Conservation (phyloP, 2,329 filamentous ascomycete genomes). For the Colletotrichum cereale region DNA sequence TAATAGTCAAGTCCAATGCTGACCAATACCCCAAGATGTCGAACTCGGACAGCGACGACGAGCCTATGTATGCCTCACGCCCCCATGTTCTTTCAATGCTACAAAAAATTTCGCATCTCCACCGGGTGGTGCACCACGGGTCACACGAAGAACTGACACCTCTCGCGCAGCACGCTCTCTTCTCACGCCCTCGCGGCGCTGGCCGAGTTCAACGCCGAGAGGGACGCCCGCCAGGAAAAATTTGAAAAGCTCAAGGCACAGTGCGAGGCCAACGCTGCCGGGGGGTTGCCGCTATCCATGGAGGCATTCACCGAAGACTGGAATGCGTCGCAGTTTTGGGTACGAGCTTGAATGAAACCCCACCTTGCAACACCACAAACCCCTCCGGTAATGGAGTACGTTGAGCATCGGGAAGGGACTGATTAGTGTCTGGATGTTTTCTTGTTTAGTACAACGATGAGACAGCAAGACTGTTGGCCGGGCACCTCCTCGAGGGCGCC, state of each 20-base stretch:
- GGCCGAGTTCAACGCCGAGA: slow-evolving; percentile 79
- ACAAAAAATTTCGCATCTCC: slow-evolving; percentile 7
- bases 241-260: slow-evolving; percentile 76
- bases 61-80: slow-evolving; percentile 59
- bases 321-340: slow-evolving; percentile 89
- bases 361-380: background rate
- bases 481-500: slow-evolving; percentile 73
- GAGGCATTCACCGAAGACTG: slow-evolving; percentile 83
- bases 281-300: slow-evolving; percentile 60
- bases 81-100: background rate
- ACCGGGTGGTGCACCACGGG: background rate
- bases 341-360: slow-evolving; percentile 51
- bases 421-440: background rate
- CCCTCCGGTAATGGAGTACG: background rate
- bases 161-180: slow-evolving; percentile 69
- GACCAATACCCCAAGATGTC: slow-evolving; percentile 11
- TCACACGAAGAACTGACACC: background rate
- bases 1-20: background rate
- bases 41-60: slow-evolving; percentile 56
- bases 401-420: background rate
- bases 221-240: slow-evolving; percentile 73
- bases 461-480: slow-evolving; percentile 74
- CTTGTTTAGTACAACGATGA: slow-evolving; percentile 75
- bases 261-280: slow-evolving; percentile 62
- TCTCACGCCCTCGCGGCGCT: slow-evolving; percentile 76